Evolutionary conservation across 164 flowering plant genomes (phyloP), one percentile per base, ranked within the genome.

Genomic region (Brasenia schreberi): DNA sequence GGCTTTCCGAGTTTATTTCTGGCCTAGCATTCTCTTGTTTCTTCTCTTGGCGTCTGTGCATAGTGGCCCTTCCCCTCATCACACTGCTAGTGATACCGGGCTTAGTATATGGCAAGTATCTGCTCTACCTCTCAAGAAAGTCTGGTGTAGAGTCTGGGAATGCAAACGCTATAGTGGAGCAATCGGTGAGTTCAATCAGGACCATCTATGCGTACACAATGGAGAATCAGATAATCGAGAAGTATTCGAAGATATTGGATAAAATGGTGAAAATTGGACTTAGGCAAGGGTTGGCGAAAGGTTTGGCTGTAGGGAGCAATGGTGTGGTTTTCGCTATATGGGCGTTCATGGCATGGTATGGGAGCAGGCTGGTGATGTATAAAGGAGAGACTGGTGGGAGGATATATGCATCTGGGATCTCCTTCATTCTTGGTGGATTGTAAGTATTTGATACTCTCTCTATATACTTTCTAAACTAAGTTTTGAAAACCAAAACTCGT

Each of bases 261-360:
- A 66, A 73, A 64, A 84, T 89, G 0, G 75, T 71, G 9, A 80
- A 78, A 77, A 73, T 90, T 39, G 98, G 98, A n/a, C 73, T 90
- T 56, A 85, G 74, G 68, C 90, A 82, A 71, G 98, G 97, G 14
- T 66, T 88, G 59, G 97, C 97, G 0, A 93, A 93, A 75, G 98
- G 98, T 2, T 71, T 93, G 23, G 92, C 96, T 1, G 80, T 93
- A 3, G 98, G 98, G n/a, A 83, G 97, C 71, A 85, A 85, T 3
- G 96, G 97, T 4, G 72, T 90, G 52, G 71, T 90, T 14, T 93
- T 90, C 71, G 84, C 92, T 1, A 88, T 87, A 60, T 93, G 97
- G 97, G 97, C 85, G 43, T 83, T 88, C 19, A 77, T 90, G 71
- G 89, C 96, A 74, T 93, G 97, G 96, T 90, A 87, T 71, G 97